Conservation (phyloP, 2,329 filamentous ascomycete species). For the Colletotrichum lindemuthianum region DNA sequence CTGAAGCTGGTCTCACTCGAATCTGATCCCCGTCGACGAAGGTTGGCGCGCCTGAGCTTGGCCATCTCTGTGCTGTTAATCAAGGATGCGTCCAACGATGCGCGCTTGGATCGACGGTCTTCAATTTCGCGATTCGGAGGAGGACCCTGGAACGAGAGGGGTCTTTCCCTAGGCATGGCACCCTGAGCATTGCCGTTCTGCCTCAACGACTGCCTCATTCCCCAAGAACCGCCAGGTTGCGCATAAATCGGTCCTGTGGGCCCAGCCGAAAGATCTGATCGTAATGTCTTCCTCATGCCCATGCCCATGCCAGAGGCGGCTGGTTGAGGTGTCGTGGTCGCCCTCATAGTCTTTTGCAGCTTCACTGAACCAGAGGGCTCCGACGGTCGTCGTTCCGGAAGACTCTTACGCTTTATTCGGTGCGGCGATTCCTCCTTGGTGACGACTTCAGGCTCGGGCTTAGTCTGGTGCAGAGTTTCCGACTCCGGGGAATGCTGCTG, state of each 20-base stretch:
- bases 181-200: constrained; percentile 21
- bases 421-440: constrained; percentile 6
- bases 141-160: constrained; percentile 24
- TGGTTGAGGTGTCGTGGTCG: constrained; percentile 40
- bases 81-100: constrained; percentile 20
- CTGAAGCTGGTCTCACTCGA: constrained; percentile 87
- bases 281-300: constrained; percentile 43
- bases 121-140: background rate
- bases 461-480: constrained; percentile 53
- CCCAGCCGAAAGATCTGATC: constrained; percentile 1
- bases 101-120: constrained; percentile 5
- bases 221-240: constrained; percentile 8
- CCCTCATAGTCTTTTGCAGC: constrained; percentile 61
- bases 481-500: constrained; percentile 28
- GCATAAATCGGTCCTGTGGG: background rate
- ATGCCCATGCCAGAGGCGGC: constrained; percentile 35
- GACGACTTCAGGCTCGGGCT: constrained; percentile 42
- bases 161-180: background rate
- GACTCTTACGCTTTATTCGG: constrained; percentile 13
- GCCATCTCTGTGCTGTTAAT: constrained; percentile 37
- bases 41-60: constrained; percentile 42
- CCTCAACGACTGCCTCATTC: constrained; percentile 45
- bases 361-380: constrained; percentile 36
- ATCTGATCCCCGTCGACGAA: constrained; percentile 68
- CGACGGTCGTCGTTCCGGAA: constrained; percentile 22